Evolutionary conservation across 306 rosid species (phyloP).

Genomic region (Malus domestica): DNA sequence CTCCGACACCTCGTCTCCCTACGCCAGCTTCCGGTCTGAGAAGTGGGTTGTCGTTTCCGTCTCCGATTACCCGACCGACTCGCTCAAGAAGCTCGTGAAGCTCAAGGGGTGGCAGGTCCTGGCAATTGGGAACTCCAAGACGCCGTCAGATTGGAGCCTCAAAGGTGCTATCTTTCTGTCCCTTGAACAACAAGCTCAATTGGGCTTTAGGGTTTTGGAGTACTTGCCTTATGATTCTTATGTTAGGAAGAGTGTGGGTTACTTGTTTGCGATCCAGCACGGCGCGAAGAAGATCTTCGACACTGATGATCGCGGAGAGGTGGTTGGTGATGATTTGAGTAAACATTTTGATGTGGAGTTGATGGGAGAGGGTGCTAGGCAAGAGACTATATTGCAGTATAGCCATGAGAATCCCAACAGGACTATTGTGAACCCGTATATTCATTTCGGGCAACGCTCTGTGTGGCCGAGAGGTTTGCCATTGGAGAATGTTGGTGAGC

Average conservation of each 20-base stretch:
- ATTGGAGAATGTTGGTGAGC: conserved; percentile 80
- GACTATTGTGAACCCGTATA: conserved; percentile 73
- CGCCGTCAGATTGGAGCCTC: conserved; percentile 83
- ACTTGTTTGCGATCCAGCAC: conserved; percentile 87
- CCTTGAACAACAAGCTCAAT: conserved; percentile 61
- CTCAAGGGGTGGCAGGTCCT: conserved; percentile 84
- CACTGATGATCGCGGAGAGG: conserved; percentile 93
- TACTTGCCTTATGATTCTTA: conserved; percentile 79
- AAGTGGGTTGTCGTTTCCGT: conserved; percentile 89
- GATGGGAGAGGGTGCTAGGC: conserved; percentile 76
- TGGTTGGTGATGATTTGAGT: conserved; percentile 78
- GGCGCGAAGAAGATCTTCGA: conserved; percentile 92
- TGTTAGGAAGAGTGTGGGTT: conserved; percentile 89
- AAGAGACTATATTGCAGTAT: conserved; percentile 70
- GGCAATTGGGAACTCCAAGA: conserved; percentile 69
- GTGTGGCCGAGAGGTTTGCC: conserved; percentile 99
- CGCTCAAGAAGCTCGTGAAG: conserved; percentile 60
- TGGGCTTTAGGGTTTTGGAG: conserved; percentile 85
- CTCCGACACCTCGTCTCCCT: conserved; percentile 49
- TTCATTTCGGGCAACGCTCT: conserved; percentile 94
- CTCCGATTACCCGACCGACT: conserved; percentile 58
- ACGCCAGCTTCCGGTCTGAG: conserved; percentile 58
- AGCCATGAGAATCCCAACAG: conserved; percentile 85
- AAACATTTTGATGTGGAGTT: conserved; percentile 86
- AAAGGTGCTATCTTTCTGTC: conserved; percentile 92